Evolutionary conservation across 768 basidiomycete genomes (phyloP).

Genomic region (Boletus rufocinnamomeus): DNA sequence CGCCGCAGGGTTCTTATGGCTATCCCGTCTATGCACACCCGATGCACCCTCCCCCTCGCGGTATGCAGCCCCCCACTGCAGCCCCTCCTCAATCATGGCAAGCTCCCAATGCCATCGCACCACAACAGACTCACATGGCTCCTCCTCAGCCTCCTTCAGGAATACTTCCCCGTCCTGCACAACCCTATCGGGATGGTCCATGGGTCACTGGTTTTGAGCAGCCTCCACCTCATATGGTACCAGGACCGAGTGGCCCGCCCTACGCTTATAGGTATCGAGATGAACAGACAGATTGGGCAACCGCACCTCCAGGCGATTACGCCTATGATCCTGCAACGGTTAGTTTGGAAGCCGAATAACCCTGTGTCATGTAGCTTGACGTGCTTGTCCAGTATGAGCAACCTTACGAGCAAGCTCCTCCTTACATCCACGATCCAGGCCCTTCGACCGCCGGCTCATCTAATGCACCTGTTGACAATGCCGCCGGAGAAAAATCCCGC

Average conservation of each 20-base stretch:
- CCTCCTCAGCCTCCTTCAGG: conserved; percentile 47
- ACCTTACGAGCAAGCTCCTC: conserved; percentile 55
- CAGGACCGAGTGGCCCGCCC: conserved; percentile 43
- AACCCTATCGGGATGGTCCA: conserved; percentile 49
- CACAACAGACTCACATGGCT: conserved; percentile 63
- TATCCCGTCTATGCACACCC: conserved; percentile 44
- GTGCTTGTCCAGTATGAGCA: conserved; percentile 49
- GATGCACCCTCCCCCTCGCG: conserved; percentile 39
- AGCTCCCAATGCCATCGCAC: conserved; percentile 57
- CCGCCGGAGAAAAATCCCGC: conserved; percentile 48
- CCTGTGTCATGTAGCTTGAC: conserved; percentile 8
- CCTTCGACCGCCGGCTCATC: conserved; percentile 49
- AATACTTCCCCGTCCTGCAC: conserved; percentile 47
- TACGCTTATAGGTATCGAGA: conserved; percentile 67
- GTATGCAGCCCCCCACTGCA: conserved; percentile 48
- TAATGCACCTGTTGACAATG: conserved; percentile 24
- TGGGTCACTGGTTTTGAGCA: conserved; percentile 62
- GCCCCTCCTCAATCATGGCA: conserved; percentile 68
- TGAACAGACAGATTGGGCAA: conserved; percentile 52
- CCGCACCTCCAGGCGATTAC: conserved; percentile 47
- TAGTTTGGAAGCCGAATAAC: conserved; percentile 22
- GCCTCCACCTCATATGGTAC: conserved; percentile 49
- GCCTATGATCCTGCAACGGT: conserved; percentile 55
- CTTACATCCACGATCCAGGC: conserved; percentile 57
- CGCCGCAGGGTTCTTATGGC: conserved; percentile 30